Base-by-base conservation (phyloP, 495 filamentous ascomycete species). In the Xylaria intraflava region DNA sequence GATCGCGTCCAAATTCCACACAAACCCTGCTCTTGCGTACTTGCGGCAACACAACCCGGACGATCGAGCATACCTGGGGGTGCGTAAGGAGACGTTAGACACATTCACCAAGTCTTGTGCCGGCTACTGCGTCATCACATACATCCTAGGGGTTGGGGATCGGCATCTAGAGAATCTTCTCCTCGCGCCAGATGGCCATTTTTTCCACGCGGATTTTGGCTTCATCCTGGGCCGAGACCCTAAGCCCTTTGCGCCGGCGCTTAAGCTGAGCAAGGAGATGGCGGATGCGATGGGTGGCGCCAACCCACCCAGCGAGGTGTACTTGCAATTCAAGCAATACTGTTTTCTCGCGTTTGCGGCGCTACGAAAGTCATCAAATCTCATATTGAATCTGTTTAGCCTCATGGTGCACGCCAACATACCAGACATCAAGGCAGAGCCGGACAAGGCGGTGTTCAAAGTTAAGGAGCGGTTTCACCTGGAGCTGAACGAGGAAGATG, bases 261-360 rank as follows among this genome's bases (percentile, higher is more conserved):
- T 99, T 85, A 99, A 99, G 62, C 81, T 99, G 19, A 89, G 87
- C 69, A 89, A 90, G 61, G 93, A 99, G 64, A 99, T 99, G 93
- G 87, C 96, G 12, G 93, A 97, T 61, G 92, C 90, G 48, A 96
- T 99, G 93, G 93, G 93, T 50, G 91, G 94, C 6, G 75, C 82
- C 4, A 76, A 77, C 24, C 64, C 64, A 0, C 61, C 64, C 8
- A 88, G 85, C 23, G 80, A 85, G 16, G 82, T 95, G 43, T 97
- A 95, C 65, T 69, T 82, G 12, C 80, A 87, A 40, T 99, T 97
- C 70, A 90, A 91, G 63, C 85, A 90, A 60, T 94, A 96, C 69
- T 96, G 90, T 68, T 96, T 94, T 68, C 92, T 94, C 0, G 90
- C 93, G 1, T 99, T 92, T 67, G 89, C 88, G 14, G 89, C 93